Base-by-base conservation (phyloP, 805 yeast species). In the Barnettozyma sp. region DNA sequence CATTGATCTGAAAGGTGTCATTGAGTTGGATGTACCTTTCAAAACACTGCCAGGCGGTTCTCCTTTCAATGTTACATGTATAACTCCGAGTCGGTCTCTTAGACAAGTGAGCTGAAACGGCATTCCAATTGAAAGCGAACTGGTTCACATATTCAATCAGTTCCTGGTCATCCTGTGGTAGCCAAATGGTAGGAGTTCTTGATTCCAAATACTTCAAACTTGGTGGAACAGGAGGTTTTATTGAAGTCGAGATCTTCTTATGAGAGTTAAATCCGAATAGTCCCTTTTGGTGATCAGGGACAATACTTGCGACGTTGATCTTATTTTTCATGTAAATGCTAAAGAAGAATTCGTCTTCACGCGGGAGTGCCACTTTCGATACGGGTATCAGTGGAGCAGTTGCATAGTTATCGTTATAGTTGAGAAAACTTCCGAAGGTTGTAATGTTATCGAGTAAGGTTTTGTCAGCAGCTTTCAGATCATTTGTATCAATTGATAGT, bases 1-100 rank as follows among this genome's bases (percentile, higher is more conserved):
- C 97, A 27, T 76, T 66, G 41, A 85, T 74, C 45, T 85, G 94
- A 50, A 87, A 90, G 40, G 80, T 78, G 41, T 90, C 96, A 49
- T 84, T 86, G 45, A 92, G 68, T 61, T 90, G 97, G 42, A 88
- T 80, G 66, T 90, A 92, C 46, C 98, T 67, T 59, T 92, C 98
- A 63, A 92, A 92, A 56, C 97, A 90, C 56, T 90, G 97, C 98
- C 98, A 92, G 0, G 98, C 94, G 0, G 97, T 92, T 51, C 98
- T 72, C 51, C 97, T 73, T 58, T 92, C 97, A 39, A 87, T 85
- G 51, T 85, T 87, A 1, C 97, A 82, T 25, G 78, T 73, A 56
- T 85, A 87, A 11, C 80, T 73, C 44, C 76, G 68, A 0, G 85
- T 73, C 3, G 86, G 73, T 34, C 71, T 66, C 2, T 79, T 70